Evolutionary conservation across 2,329 filamentous ascomycete genomes (phyloP), one percentile per base, ranked within the genome.

Genomic region (Diaporthe sp.): DNA sequence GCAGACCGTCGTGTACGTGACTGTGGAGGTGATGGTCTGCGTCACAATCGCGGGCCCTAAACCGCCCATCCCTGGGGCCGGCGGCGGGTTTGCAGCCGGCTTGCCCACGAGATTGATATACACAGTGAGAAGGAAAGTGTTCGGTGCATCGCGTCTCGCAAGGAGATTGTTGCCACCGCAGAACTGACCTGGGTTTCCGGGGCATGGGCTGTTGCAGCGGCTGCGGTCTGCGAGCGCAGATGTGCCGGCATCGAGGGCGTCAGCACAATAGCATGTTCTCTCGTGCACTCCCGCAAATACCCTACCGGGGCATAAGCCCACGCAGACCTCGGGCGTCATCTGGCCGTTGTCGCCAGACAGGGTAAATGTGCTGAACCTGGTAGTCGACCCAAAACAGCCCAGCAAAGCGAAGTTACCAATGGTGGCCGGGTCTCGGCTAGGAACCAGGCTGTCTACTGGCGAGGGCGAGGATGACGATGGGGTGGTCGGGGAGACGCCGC

Each of bases 291-390:
- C 76, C 4, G 72, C 74, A 22, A 74, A 77, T 51, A 25, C 61
- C 19, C 57, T 74, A 2, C 31, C 55, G 17, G 44, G 39, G 34
- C 76, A 77, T 7, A 74, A 28, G 13, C 65, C 22, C 22, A 72
- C 57, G 42, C 76, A 77, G 34, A 62, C 58, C 72, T 74, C 76
- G 17, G 73, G 72, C n/a, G 76, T 77, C 76, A 77, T 72, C 15
- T 22, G 34, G 22, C 49, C 44, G 55, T 70, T 70, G 34, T 57
- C 71, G 1, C 71, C 71, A 9, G 72, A 59, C 46, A 72, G 81
- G 77, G 81, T 82, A 73, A 84, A 84, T 77, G 90, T 88, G 82
- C 87, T 88, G 79, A 86, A 87, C 78, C 89, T 88, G 78, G 84
- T 83, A 82, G 82, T 51, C 81, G 82, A 76, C 79, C 77, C 22